Percentiles rank a stretch among this genome's conserved stretches.
phyloP scores from a whole-genome alignment of 257 asterid species.

The Scutellaria barbata region DNA sequence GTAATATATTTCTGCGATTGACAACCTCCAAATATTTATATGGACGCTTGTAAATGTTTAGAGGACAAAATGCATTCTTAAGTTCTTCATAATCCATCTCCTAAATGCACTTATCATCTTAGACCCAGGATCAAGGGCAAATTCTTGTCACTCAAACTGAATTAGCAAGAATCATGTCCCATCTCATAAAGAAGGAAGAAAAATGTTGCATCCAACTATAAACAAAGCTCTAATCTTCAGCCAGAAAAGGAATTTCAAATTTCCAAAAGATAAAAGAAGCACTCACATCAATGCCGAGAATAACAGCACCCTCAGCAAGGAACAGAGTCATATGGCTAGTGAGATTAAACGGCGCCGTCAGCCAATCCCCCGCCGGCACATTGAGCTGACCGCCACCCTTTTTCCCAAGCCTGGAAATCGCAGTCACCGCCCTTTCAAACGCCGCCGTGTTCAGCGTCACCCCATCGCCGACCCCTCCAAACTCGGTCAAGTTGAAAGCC shows the following conservation, averaged over 20 bases:
- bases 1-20: not conserved
- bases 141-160: not conserved
- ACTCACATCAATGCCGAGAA: slow-evolving; percentile 80
- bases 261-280: not conserved
- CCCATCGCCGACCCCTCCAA: slow-evolving; percentile 87
- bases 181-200: not conserved
- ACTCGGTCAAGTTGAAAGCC: slow-evolving; percentile 71
- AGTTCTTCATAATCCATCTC: slow-evolving; percentile 6
- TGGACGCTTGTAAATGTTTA: not conserved
- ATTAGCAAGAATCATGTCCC: slow-evolving; percentile 1
- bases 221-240: slow-evolving; percentile 31
- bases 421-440: slow-evolving; percentile 67
- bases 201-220: slow-evolving; percentile 5
- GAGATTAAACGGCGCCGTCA: slow-evolving; percentile 85
- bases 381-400: slow-evolving; percentile 84
- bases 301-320: slow-evolving; percentile 76
- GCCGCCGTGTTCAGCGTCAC: slow-evolving; percentile 69
- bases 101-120: not conserved
- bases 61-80: slow-evolving; percentile 19
- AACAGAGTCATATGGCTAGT: slow-evolving; percentile 87
- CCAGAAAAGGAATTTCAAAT: slow-evolving; percentile 9
- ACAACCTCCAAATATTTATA: not conserved
- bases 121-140: slow-evolving; percentile 4
- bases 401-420: slow-evolving; percentile 60
- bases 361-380: slow-evolving; percentile 81